Conservation (phyloP, 345 rosid genomes). For the Eucalyptus curtisii region DNA sequence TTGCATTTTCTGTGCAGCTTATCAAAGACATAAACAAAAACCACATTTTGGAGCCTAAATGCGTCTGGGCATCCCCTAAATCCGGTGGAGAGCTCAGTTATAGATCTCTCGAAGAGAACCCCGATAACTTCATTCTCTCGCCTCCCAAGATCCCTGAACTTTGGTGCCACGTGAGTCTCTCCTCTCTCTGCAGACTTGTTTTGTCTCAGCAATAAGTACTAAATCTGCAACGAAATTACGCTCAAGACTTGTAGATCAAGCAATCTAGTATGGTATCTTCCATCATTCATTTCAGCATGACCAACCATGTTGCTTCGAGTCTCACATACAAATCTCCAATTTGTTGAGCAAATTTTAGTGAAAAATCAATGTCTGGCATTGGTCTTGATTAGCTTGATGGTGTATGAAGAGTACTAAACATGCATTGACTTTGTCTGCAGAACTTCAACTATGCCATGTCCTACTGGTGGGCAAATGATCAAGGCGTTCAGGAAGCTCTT, state of each 20-base stretch:
- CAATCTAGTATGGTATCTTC: background rate
- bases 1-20: background rate
- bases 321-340: background rate
- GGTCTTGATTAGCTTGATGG: background rate
- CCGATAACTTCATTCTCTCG: conserved; percentile 1
- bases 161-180: conserved; percentile 13
- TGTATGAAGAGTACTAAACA: background rate
- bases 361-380: background rate
- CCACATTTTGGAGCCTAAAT: conserved; percentile 16
- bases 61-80: conserved; percentile 5
- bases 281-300: background rate
- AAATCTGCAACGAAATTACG: background rate
- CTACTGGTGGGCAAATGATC: conserved; percentile 11
- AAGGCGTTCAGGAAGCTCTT: conserved; percentile 11
- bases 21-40: conserved; percentile 3
- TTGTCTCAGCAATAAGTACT: background rate
- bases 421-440: background rate
- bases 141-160: conserved; percentile 8
- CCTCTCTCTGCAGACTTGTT: background rate
- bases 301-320: background rate
- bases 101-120: background rate
- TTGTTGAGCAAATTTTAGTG: background rate
- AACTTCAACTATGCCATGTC: conserved; percentile 8
- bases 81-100: background rate
- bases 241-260: background rate